Evolutionary conservation across 306 rosid genomes (phyloP).

Genomic region (Citrullus amarus): DNA sequence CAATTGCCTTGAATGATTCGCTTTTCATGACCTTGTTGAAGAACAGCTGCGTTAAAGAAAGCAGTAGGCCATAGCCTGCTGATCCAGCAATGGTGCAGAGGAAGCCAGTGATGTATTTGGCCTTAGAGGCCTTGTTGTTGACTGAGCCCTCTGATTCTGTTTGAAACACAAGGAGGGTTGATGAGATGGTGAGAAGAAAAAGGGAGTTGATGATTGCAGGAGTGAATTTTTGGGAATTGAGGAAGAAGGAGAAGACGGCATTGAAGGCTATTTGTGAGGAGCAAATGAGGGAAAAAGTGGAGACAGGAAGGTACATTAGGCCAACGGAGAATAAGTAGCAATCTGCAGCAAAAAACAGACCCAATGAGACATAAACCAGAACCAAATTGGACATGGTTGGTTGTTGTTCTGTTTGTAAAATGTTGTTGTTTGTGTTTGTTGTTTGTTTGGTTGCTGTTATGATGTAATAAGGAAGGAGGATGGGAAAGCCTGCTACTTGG

Average conservation of each 20-base stretch:
- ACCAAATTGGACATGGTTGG: background rate
- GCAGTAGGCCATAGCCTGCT: slow-evolving; percentile 23
- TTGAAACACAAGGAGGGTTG: slow-evolving; percentile 29
- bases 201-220: slow-evolving; percentile 29
- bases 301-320: slow-evolving; percentile 34
- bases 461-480: slow-evolving; percentile 24
- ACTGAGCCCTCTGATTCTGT: background rate
- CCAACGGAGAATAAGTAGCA: slow-evolving; percentile 25
- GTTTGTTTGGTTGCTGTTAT: background rate
- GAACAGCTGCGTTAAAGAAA: slow-evolving; percentile 23
- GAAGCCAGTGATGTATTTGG: slow-evolving; percentile 24
- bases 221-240: slow-evolving; percentile 35
- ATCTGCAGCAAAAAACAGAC: slow-evolving; percentile 18
- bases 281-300: slow-evolving; percentile 32
- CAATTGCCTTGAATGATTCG: slow-evolving; percentile 10
- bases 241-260: slow-evolving; percentile 43
- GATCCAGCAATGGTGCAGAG: slow-evolving; percentile 24
- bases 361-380: slow-evolving; percentile 18
- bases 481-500: slow-evolving; percentile 24
- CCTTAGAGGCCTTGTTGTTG: slow-evolving; percentile 9
- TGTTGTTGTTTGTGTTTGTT: background rate
- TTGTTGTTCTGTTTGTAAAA: no score
- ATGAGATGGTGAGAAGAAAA: slow-evolving; percentile 36
- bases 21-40: slow-evolving; percentile 18
- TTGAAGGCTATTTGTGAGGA: slow-evolving; percentile 38